Conservation (phyloP, 805 yeast species). For the Saccharomycopsis sp. region DNA sequence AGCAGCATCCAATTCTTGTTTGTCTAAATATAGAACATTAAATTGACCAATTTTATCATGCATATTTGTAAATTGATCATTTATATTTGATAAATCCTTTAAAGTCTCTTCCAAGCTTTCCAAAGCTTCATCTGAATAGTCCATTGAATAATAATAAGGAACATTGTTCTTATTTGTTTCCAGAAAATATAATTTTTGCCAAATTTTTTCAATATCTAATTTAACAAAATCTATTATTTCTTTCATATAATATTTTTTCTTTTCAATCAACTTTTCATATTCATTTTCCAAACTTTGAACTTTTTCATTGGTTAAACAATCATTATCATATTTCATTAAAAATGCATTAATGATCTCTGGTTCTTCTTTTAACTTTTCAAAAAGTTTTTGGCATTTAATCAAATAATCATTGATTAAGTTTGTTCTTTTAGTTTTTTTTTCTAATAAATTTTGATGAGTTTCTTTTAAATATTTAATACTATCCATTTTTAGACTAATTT, state of each 20-base stretch:
- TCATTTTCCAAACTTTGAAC: slow-evolving; percentile 46
- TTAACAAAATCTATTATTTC: slow-evolving; percentile 58
- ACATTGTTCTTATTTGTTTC: slow-evolving; percentile 40
- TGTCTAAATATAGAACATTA: slow-evolving; percentile 47
- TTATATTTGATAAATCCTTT: slow-evolving; percentile 36
- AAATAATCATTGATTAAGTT: slow-evolving; percentile 22
- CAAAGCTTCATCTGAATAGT: slow-evolving; percentile 49
- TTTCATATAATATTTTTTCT: slow-evolving; percentile 56
- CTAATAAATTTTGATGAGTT: slow-evolving; percentile 25
- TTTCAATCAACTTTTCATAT: slow-evolving; percentile 42
- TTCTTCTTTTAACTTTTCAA: slow-evolving; percentile 48
- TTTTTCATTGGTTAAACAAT: slow-evolving; percentile 35
- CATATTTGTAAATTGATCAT: slow-evolving; percentile 42
- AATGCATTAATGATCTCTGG: slow-evolving; percentile 32
- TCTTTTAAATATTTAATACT: slow-evolving; percentile 24
- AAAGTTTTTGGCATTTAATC: slow-evolving; percentile 36
- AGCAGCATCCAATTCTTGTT: slow-evolving; percentile 51
- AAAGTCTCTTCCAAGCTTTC: slow-evolving; percentile 58
- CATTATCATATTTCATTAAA: slow-evolving; percentile 10
- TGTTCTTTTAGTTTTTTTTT: slow-evolving; percentile 28
- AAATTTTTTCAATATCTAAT: slow-evolving; percentile 44
- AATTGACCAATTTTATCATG: slow-evolving; percentile 46
- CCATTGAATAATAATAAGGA: slow-evolving; percentile 31
- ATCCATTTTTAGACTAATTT: slow-evolving; percentile 7
- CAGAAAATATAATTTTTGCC: slow-evolving; percentile 54